Evolutionary conservation across 2,329 filamentous ascomycete species (phyloP).

Genomic region (Decorospora gaudefroyi): DNA sequence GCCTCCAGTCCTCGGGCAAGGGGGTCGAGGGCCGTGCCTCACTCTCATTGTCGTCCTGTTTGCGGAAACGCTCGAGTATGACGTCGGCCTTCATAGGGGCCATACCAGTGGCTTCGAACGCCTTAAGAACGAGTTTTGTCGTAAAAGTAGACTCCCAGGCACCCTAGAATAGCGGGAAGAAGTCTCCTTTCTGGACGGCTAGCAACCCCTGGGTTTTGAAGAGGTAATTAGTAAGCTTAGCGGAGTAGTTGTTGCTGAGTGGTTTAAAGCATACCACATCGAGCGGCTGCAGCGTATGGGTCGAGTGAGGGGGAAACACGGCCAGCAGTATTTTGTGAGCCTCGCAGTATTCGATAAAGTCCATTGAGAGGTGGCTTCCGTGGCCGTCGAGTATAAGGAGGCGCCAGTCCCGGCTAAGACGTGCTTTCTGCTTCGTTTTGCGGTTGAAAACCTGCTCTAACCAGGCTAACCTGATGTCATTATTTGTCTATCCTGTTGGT

Average conservation of each 20-base stretch:
- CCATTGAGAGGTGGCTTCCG: neutral
- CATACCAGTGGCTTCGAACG: neutral
- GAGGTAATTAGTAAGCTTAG: neutral
- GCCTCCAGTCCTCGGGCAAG: too few species aligned
- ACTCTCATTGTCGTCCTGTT: too few species aligned
- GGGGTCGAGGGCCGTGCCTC: too few species aligned
- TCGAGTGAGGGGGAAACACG: neutral
- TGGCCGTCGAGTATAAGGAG: neutral
- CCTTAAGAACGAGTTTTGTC: neutral
- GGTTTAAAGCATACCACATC: neutral
- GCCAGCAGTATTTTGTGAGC: neutral
- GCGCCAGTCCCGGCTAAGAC: neutral
- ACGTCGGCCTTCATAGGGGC: neutral
- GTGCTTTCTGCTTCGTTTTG: neutral
- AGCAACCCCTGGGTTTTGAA: neutral
- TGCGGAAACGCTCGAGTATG: too few species aligned
- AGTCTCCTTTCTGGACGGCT: conserved; percentile 1
- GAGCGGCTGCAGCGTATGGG: neutral
- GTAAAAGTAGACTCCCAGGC: conserved; percentile 1
- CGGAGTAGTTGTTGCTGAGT: neutral
- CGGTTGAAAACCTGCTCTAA: neutral
- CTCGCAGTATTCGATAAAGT: neutral
- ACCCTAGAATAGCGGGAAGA: conserved; percentile 3
- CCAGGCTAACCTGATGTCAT: neutral
- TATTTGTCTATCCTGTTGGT: neutral